These are phyloP conservation scores for Rubus parviflorus DNA, from an alignment of 306 rosid genomes.

Conservation along the genomic window DNA sequence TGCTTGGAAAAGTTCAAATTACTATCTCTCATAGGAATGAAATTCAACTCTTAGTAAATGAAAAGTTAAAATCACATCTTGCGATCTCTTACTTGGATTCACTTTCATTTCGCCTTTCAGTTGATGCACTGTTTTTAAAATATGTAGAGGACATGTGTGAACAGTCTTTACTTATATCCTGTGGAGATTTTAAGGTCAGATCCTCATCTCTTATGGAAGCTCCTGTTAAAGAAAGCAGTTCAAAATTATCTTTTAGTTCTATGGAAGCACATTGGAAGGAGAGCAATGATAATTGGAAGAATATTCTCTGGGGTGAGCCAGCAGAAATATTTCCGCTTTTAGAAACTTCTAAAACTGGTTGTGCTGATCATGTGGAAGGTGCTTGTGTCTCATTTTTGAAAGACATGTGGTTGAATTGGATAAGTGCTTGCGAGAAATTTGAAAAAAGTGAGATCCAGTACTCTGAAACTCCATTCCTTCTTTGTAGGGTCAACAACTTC, in stretches of 20 bases:
- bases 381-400: conserved; percentile 43
- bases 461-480: conserved; percentile 68
- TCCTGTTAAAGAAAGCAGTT: conserved; percentile 27
- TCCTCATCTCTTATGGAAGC: conserved; percentile 41
- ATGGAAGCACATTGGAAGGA: conserved; percentile 37
- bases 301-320: conserved; percentile 69
- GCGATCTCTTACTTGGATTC: conserved; percentile 48
- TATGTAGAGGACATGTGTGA: conserved; percentile 51
- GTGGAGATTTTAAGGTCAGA: conserved; percentile 64
- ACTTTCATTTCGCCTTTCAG: conserved; percentile 43
- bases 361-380: conserved; percentile 32
- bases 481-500: conserved; percentile 53
- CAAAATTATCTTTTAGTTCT: conserved; percentile 33
- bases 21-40: conserved; percentile 46
- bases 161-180: conserved; percentile 64
- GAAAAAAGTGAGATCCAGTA: conserved; percentile 49
- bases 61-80: conserved; percentile 52
- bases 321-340: conserved; percentile 46
- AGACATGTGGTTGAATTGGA: conserved; percentile 61
- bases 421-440: conserved; percentile 46
- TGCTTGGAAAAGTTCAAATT: conserved; percentile 56
- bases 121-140: conserved; percentile 49
- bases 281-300: conserved; percentile 38
- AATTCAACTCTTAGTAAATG: conserved; percentile 46
- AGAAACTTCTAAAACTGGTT: conserved; percentile 34